These are phyloP conservation scores for Penicillium hesseltinei DNA, from an alignment of 2,329 filamentous ascomycete genomes.

Conservation along the genomic window DNA sequence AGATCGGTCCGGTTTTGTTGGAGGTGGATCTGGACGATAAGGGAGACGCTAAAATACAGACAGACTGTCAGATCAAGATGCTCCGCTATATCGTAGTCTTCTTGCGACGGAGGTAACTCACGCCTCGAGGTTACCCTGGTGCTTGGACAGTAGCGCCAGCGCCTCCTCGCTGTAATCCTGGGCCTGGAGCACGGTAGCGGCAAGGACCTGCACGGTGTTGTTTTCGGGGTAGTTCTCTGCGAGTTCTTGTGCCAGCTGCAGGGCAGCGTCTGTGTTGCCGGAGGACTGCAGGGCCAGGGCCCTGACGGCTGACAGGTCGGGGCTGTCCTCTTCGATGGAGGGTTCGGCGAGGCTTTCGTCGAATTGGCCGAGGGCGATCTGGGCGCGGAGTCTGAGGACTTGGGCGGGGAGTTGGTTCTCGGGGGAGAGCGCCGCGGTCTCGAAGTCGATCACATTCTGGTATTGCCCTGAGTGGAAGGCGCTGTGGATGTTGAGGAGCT, in stretches of 20 bases:
- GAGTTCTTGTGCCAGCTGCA: conserved; percentile 65
- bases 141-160: conserved; percentile 71
- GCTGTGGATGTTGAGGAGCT: conserved; percentile 66
- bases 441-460: conserved; percentile 80
- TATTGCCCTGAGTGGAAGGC: conserved; percentile 77
- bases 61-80: conserved; percentile 10
- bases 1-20: conserved; percentile 89
- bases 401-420: conserved; percentile 75
- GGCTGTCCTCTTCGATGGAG: conserved; percentile 62
- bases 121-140: conserved; percentile 78
- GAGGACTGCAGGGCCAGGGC: conserved; percentile 68
- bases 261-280: conserved; percentile 62
- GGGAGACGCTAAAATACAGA: conserved; percentile 61
- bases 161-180: conserved; percentile 84
- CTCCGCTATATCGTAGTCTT: not conserved
- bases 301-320: conserved; percentile 73
- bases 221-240: conserved; percentile 69
- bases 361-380: conserved; percentile 76
- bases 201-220: conserved; percentile 73
- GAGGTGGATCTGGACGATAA: conserved; percentile 90
- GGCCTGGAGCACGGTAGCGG: conserved; percentile 76
- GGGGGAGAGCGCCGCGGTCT: conserved; percentile 72
- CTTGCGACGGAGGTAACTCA: conserved; percentile 48
- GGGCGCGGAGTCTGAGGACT: conserved; percentile 76
- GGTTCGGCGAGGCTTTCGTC: conserved; percentile 68